Conservation (phyloP, 2,329 filamentous ascomycete species). For the Monosporascus sp. region DNA sequence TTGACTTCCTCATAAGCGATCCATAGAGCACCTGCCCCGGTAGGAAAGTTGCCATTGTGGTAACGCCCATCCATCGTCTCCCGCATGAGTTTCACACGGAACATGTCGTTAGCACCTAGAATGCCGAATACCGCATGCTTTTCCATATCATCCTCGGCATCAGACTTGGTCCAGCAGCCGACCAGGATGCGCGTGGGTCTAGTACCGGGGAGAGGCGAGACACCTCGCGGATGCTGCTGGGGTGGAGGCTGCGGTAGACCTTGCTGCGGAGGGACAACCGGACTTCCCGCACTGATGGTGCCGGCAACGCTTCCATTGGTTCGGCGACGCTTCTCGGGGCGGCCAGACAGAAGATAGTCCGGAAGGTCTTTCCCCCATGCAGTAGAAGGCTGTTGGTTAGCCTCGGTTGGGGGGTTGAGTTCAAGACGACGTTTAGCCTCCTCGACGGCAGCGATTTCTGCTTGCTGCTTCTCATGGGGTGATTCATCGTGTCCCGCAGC, state of each 20-base stretch:
- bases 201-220: conserved; percentile 38
- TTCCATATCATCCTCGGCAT: conserved; percentile 39
- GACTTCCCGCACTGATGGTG: conserved; percentile 25
- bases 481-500: conserved; percentile 21
- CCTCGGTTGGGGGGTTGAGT: conserved; percentile 39
- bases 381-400: conserved; percentile 37
- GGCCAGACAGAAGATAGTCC: conserved; percentile 32
- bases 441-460: conserved; percentile 39
- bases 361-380: conserved; percentile 49
- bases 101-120: conserved; percentile 59
- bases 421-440: conserved; percentile 42
- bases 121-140: conserved; percentile 62
- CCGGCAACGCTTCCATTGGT: conserved; percentile 31
- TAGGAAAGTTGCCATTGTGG: conserved; percentile 56
- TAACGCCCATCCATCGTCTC: conserved; percentile 57
- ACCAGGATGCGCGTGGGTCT: conserved; percentile 54
- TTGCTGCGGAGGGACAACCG: conserved; percentile 3
- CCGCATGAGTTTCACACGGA: conserved; percentile 57
- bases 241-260: background rate
- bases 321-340: conserved; percentile 45
- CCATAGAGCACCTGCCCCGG: conserved; percentile 57
- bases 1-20: conserved; percentile 58
- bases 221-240: conserved; percentile 5
- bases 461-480: conserved; percentile 33
- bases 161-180: conserved; percentile 56